Evolutionary conservation across 2,329 filamentous ascomycete species (phyloP).

Genomic region (Beauveria brongniartii): DNA sequence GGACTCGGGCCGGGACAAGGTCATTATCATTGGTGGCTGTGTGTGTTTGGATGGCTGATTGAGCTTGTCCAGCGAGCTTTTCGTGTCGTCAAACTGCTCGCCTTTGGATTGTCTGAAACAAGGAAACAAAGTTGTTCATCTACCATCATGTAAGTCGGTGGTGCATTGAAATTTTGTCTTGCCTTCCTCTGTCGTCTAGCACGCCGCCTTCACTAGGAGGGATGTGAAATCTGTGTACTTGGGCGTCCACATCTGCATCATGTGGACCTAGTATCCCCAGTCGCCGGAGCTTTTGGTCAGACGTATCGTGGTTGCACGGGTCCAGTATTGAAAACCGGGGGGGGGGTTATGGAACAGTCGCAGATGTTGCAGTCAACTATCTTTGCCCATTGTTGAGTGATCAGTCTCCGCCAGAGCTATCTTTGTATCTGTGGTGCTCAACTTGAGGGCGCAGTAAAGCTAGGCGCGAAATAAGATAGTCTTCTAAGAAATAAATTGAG

Average conservation of each 20-base stretch:
- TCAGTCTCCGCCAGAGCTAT: no score
- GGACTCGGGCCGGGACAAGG: constrained; percentile 20
- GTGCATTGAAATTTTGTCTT: constrained; percentile 7
- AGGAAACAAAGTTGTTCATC: neutral
- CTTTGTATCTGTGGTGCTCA: neutral
- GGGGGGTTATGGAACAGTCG: neutral
- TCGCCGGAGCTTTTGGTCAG: constrained; percentile 3
- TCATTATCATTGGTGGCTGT: constrained; percentile 28
- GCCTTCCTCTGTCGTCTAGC: constrained; percentile 37
- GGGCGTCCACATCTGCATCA: neutral
- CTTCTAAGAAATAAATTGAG: no score
- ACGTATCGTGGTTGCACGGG: neutral
- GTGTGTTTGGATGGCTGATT: constrained; percentile 13
- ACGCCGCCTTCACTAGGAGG: constrained; percentile 37
- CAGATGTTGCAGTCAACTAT: no score
- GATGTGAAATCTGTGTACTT: constrained; percentile 19
- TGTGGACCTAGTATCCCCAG: neutral
- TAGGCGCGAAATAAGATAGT: no score
- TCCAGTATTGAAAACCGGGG: neutral
- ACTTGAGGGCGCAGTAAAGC: neutral
- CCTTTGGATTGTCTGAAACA: constrained; percentile 33
- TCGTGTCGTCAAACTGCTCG: constrained; percentile 34
- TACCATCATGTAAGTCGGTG: no score
- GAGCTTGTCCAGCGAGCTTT: constrained; percentile 35
- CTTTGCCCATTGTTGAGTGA: no score